These are phyloP conservation scores for Arthrinium phaeospermum DNA, from an alignment of 2,329 filamentous ascomycete genomes.

Conservation along the genomic window DNA sequence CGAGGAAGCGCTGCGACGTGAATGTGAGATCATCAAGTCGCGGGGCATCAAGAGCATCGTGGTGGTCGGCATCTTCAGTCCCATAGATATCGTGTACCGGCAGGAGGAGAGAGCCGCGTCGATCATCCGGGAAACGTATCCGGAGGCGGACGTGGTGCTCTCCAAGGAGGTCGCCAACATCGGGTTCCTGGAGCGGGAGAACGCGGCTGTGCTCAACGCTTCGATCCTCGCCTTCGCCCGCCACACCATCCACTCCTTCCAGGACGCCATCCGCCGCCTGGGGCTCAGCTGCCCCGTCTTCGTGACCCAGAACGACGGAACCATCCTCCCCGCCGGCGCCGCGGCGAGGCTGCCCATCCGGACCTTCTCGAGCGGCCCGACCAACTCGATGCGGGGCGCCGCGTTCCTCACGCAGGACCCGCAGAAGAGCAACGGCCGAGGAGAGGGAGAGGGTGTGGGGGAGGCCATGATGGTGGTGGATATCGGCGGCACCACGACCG, in stretches of 20 bases:
- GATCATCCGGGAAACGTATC: conserved; percentile 47
- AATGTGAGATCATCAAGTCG: conserved; percentile 45
- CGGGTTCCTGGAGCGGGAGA: conserved; percentile 66
- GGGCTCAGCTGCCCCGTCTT: conserved; percentile 60
- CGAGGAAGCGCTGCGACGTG: conserved; percentile 44
- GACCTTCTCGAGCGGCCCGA: conserved; percentile 67
- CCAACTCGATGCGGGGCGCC: conserved; percentile 68
- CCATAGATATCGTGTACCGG: conserved; percentile 53
- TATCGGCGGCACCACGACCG: conserved; percentile 70
- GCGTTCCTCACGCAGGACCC: conserved; percentile 57
- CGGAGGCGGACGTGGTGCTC: conserved; percentile 52
- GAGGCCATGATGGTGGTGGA: conserved; percentile 64
- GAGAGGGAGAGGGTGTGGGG: conserved; percentile 29
- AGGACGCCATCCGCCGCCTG: conserved; percentile 55
- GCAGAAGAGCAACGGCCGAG: conserved; percentile 25
- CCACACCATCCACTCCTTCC: conserved; percentile 61
- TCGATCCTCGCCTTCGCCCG: conserved; percentile 64
- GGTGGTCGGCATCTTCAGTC: conserved; percentile 57
- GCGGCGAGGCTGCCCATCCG: conserved; percentile 63
- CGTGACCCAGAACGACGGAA: conserved; percentile 69
- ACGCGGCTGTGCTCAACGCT: conserved; percentile 70
- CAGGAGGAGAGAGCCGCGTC: conserved; percentile 56
- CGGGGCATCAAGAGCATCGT: conserved; percentile 54
- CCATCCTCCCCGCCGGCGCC: conserved; percentile 57
- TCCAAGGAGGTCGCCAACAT: conserved; percentile 59